These are phyloP conservation scores for Yamadazyma olivae DNA, from an alignment of 805 yeast genomes.

Conservation along the genomic window DNA sequence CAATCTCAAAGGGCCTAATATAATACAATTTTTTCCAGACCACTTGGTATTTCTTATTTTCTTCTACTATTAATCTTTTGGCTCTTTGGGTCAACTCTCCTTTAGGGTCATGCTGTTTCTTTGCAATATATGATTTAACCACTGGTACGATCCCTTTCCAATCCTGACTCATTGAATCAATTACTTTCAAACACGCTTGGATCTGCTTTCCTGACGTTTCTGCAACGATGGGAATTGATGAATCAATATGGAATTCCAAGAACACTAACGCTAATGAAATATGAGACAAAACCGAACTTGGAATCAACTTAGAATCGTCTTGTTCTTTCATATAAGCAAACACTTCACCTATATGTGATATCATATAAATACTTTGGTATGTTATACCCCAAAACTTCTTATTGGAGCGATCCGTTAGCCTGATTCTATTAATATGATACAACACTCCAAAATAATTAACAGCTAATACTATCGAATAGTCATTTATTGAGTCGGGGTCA, in stretches of 20 bases:
- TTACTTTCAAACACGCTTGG: constrained; percentile 5
- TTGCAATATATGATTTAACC: constrained; percentile 7
- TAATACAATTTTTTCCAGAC: constrained; percentile 1
- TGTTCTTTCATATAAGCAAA: background rate
- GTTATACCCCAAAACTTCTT: constrained; percentile 11
- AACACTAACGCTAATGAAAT: constrained; percentile 9
- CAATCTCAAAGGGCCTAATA: constrained; percentile 9
- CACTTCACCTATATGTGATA: background rate
- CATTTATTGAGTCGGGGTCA: constrained; percentile 2
- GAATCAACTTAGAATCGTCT: constrained; percentile 2
- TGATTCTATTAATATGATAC: constrained; percentile 10
- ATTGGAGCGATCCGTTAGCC: constrained; percentile 4
- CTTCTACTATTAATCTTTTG: constrained; percentile 3
- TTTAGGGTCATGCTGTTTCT: background rate
- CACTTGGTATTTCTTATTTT: background rate
- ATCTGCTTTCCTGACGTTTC: constrained; percentile 9
- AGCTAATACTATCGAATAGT: constrained; percentile 5
- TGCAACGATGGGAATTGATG: constrained; percentile 9
- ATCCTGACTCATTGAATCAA: constrained; percentile 4
- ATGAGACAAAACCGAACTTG: constrained; percentile 7
- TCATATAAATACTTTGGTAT: constrained; percentile 9
- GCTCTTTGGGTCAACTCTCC: constrained; percentile 2
- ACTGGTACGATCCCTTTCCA: constrained; percentile 12
- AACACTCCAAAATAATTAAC: constrained; percentile 5
- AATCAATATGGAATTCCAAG: constrained; percentile 9